phyloP scores from a whole-genome alignment of 208 protist species.

The Leishmania martiniquensis region DNA sequence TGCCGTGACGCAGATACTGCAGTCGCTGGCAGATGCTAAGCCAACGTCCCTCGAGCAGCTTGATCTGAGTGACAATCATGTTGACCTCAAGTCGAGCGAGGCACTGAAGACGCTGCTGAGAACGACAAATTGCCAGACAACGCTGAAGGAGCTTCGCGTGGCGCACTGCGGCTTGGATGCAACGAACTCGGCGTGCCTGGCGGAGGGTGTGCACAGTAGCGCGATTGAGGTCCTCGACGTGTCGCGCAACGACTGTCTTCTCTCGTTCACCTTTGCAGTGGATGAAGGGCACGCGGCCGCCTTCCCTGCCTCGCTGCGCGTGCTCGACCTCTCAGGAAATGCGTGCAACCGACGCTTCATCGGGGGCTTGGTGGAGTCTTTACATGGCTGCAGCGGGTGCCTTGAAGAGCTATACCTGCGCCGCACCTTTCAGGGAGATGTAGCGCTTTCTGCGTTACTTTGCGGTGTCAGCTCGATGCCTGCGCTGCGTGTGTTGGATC shows the following conservation, averaged over 20 bases:
- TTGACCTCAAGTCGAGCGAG: slow-evolving; percentile 15
- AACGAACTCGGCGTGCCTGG: slow-evolving; percentile 11
- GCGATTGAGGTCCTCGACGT: slow-evolving; percentile 35
- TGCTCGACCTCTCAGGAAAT: slow-evolving; percentile 54
- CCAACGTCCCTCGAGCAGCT: slow-evolving; percentile 7
- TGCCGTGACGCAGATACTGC: slow-evolving; percentile 15
- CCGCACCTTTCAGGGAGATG: slow-evolving; percentile 45
- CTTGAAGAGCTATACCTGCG: slow-evolving; percentile 58
- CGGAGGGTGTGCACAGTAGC: slow-evolving; percentile 18
- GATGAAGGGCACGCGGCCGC: slow-evolving; percentile 12
- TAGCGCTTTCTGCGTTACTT: slow-evolving; percentile 26
- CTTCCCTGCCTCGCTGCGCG: slow-evolving; percentile 41
- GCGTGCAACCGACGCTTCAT: slow-evolving; percentile 36
- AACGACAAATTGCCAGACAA: slow-evolving; percentile 9
- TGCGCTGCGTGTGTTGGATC: slow-evolving; percentile 48
- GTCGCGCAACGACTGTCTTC: slow-evolving; percentile 47
- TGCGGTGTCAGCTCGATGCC: slow-evolving; percentile 26
- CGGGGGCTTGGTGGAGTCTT: slow-evolving; percentile 27
- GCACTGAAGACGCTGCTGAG: slow-evolving; percentile 14
- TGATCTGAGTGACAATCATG: slow-evolving; percentile 26
- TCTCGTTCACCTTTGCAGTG: slow-evolving; percentile 35
- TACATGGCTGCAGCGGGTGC: slow-evolving; percentile 27
- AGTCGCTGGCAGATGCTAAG: slow-evolving; percentile 2
- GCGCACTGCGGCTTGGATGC: slow-evolving; percentile 30
- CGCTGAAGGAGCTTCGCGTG: slow-evolving; percentile 21